Evolutionary conservation across 345 rosid genomes (phyloP).

Genomic region (Ricinus communis): DNA sequence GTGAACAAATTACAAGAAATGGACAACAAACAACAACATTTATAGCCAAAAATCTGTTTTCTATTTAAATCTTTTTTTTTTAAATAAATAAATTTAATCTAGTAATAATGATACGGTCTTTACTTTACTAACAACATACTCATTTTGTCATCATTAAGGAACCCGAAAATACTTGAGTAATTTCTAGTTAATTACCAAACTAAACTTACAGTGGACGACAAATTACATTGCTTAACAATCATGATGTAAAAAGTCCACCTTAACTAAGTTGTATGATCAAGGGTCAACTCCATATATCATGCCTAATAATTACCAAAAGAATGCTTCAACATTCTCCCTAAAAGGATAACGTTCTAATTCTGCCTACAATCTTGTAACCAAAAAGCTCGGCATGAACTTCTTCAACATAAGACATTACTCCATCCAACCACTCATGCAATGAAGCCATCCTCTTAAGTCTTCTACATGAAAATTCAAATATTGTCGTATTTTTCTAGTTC

Average conservation of each 20-base stretch:
- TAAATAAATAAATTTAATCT: too few relatives aligned
- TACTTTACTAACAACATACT: conserved; percentile 6
- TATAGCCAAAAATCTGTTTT: conserved; percentile 2
- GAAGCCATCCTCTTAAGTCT: too few relatives aligned
- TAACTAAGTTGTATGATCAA: neutral
- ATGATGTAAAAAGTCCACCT: conserved; percentile 6
- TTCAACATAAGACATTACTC: neutral
- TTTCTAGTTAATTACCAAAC: conserved; percentile 1
- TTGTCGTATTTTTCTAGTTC: too few relatives aligned
- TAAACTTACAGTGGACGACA: conserved; percentile 12
- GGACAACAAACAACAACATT: neutral
- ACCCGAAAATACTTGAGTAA: neutral
- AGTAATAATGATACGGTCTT: neutral
- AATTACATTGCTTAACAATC: conserved; percentile 13
- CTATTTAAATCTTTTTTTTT: neutral
- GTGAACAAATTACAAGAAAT: conserved; percentile 6
- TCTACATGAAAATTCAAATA: too few relatives aligned
- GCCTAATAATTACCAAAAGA: neutral
- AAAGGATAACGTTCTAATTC: neutral
- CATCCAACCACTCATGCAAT: too few relatives aligned
- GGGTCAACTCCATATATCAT: conserved; percentile 1
- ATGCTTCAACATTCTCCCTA: neutral
- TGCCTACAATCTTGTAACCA: neutral
- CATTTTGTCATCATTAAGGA: conserved; percentile 12
- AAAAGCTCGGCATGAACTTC: neutral